These are phyloP conservation scores for Fraxinus americana DNA, from an alignment of 257 asterid species.

Conservation along the genomic window DNA sequence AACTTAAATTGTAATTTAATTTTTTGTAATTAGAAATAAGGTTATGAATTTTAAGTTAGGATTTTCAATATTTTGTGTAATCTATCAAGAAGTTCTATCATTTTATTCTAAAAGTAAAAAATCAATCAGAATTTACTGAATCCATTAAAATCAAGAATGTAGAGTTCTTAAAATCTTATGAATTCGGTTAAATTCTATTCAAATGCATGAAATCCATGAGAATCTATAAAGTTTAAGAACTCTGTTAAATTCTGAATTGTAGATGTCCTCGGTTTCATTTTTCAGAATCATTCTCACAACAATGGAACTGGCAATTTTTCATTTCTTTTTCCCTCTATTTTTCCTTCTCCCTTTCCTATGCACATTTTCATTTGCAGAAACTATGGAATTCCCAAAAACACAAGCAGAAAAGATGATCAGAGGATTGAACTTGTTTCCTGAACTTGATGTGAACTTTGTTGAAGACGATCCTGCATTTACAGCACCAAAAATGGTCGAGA, in stretches of 20 bases:
- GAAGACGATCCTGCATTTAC: neutral
- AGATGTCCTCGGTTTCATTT: neutral
- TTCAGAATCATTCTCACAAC: neutral
- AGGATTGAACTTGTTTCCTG: constrained; percentile 60
- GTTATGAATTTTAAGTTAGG: too few species aligned
- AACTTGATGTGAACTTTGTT: constrained; percentile 43
- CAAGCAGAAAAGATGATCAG: constrained; percentile 53
- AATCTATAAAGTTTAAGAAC: neutral
- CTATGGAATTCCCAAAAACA: constrained; percentile 27
- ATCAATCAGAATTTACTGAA: too few species aligned
- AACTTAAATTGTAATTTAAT: too few species aligned
- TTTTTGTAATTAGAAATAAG: too few species aligned
- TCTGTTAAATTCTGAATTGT: neutral
- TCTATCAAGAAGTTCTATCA: too few species aligned
- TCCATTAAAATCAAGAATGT: neutral
- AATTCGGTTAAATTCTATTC: neutral
- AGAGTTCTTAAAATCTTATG: neutral
- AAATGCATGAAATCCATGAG: neutral
- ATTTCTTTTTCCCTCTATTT: constrained; percentile 13
- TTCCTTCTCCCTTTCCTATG: neutral
- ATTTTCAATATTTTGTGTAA: too few species aligned
- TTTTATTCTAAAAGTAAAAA: too few species aligned
- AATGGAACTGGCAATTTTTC: constrained; percentile 18
- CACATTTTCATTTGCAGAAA: constrained; percentile 24
- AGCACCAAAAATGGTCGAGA: constrained; percentile 52